Evolutionary conservation across 2,329 filamentous ascomycete genomes (phyloP).

Genomic region (Cladophialophora bantiana): DNA sequence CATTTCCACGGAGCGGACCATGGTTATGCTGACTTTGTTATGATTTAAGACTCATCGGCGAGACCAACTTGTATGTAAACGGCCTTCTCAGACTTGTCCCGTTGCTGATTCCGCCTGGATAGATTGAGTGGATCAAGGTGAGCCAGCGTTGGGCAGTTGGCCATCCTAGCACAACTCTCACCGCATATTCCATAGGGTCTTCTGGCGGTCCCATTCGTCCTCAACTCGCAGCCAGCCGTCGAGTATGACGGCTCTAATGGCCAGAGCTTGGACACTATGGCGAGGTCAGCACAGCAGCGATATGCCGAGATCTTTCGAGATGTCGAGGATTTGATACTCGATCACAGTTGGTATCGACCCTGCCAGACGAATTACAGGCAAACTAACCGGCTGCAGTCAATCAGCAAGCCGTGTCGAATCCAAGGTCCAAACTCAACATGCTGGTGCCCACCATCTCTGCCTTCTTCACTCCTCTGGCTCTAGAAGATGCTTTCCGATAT

Average conservation of each 20-base stretch:
- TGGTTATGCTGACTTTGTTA: constrained; percentile 43
- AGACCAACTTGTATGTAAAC: constrained; percentile 76
- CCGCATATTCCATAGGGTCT: constrained; percentile 62
- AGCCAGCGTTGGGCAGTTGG: constrained; percentile 8
- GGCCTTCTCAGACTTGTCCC: constrained; percentile 18
- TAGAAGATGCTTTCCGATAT: constrained; percentile 89
- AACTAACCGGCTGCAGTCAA: constrained; percentile 31
- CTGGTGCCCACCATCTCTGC: constrained; percentile 90
- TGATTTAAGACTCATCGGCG: constrained; percentile 80
- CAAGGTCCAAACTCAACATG: constrained; percentile 86
- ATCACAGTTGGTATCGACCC: constrained; percentile 71
- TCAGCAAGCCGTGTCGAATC: constrained; percentile 35
- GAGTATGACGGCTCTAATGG: constrained; percentile 68
- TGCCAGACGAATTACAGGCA: not conserved
- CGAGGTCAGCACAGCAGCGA: constrained; percentile 79
- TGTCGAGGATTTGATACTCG: constrained; percentile 87
- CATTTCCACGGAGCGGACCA: constrained; percentile 1
- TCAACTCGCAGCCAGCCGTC: constrained; percentile 92
- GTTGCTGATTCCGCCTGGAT: constrained; percentile 26
- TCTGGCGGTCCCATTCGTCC: constrained; percentile 91
- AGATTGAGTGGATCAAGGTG: constrained; percentile 91
- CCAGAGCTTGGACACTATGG: constrained; percentile 68
- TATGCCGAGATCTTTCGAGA: constrained; percentile 96
- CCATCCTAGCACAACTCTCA: not conserved
- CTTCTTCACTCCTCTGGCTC: constrained; percentile 87